Evolutionary conservation across 75 land plant genomes (phyloP).

Genomic region (Cupressus sempervirens): DNA sequence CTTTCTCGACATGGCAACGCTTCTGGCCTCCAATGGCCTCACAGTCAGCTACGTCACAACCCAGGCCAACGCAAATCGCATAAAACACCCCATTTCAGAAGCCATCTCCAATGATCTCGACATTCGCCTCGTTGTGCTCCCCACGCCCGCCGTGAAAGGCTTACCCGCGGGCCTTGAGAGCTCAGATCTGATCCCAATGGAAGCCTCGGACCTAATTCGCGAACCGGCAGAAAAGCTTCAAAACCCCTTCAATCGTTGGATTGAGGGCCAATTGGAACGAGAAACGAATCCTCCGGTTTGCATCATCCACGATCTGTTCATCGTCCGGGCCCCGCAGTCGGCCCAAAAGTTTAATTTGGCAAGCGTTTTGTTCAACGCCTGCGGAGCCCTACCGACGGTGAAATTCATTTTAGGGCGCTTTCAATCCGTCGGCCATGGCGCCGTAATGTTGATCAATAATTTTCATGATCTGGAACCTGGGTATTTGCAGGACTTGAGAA

Average conservation of each 20-base stretch:
- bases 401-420: not conserved
- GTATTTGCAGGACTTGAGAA: not conserved
- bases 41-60: too few relatives aligned
- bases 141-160: not conserved
- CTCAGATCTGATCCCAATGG: constrained; percentile 24
- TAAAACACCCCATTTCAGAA: constrained; percentile 5
- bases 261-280: not conserved
- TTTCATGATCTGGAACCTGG: not conserved
- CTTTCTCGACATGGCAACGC: too few relatives aligned
- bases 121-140: not conserved
- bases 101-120: not conserved
- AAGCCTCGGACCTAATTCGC: constrained; percentile 10
- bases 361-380: not conserved
- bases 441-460: not conserved
- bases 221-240: constrained; percentile 17
- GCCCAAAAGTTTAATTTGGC: not conserved
- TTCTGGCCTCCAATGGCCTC: too few relatives aligned
- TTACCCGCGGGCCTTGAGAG: constrained; percentile 28
- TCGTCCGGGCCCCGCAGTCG: not conserved
- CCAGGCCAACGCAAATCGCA: too few relatives aligned
- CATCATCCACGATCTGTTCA: not conserved
- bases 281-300: not conserved
- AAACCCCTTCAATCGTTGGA: constrained; percentile 10
- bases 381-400: not conserved
- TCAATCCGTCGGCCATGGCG: not conserved